Base-by-base conservation (phyloP, 2,329 filamentous ascomycete species). In the Xylaria sp. region DNA sequence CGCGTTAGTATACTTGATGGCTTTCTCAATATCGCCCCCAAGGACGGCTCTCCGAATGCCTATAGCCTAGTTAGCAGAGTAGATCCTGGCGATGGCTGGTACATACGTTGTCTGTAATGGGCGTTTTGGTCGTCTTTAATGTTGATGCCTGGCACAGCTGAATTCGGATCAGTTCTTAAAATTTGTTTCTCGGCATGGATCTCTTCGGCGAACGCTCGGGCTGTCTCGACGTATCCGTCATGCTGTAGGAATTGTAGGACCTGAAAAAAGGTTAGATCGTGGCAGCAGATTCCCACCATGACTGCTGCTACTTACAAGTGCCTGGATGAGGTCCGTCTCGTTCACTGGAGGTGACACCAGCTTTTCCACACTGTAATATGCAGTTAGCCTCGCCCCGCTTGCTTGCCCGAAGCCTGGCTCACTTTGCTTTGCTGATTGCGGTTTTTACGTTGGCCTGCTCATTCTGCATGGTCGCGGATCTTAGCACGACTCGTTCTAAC, bases 181-280 rank as follows among this genome's bases (percentile, higher is more conserved):
- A 89, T 86, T 64, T 83, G 77, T 64, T 89, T 88, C 69, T 96
- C 90, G 16, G 82, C 76, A 49, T 84, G 82, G 21, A 96, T 85
- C 67, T 97, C 93, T 63, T 88, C 81, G 2, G 90, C 86, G 77
- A 99, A 97, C 0, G 91, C 91, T 59, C 87, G 85, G 7, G 92
- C 92, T 0, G 93, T 96, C 62, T 97, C 93, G 7, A 97, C 88
- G 63, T 97, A 97, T 54, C 94, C 94, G 66, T 97, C 94, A 64
- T 97, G 93, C 37, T 92, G 90, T 13, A 99, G 77, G 63, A 96
- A 97, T 72, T 97, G 92, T 38, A 92, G 81, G 17, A 87, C 82
- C 76, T 80, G 50, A 26, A n/a, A 26, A 11, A 8, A 44, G 52
- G 37, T 65, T 45, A 67, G 52, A 24, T 29, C 55, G 42, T 7